phyloP scores from a whole-genome alignment of 2,329 filamentous ascomycete species.

The Clonostachys chloroleuca region DNA sequence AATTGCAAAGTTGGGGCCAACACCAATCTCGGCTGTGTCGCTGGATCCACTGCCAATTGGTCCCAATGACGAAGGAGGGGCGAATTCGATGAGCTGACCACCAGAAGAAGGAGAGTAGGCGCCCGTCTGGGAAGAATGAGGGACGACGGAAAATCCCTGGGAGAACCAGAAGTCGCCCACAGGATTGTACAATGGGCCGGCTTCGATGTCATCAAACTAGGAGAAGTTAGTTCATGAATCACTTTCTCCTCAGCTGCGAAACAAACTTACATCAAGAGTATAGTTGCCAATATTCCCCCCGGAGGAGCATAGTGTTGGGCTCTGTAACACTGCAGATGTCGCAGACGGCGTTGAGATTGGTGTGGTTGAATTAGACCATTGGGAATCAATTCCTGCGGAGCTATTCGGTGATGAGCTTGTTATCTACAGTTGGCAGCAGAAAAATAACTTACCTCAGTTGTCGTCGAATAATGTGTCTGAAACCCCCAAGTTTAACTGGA shows the following conservation, averaged over 20 bases:
- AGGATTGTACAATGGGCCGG: conserved; percentile 32
- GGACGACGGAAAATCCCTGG: conserved; percentile 30
- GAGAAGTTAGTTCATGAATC: conserved; percentile 6
- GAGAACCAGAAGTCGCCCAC: conserved; percentile 34
- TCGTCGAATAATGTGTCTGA: conserved; percentile 11
- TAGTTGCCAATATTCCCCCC: conserved; percentile 27
- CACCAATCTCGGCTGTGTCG: conserved; percentile 31
- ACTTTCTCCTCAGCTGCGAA: too few relatives aligned
- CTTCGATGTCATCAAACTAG: conserved; percentile 28
- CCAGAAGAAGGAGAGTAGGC: conserved; percentile 31
- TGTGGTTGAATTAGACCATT: conserved; percentile 23
- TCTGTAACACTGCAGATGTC: background rate
- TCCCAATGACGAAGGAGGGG: conserved; percentile 25
- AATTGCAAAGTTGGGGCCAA: conserved; percentile 27
- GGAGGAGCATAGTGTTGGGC: conserved; percentile 15
- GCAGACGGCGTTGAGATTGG: background rate
- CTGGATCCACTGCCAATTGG: conserved; percentile 14
- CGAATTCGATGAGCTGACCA: conserved; percentile 31
- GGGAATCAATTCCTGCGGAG: conserved; percentile 1
- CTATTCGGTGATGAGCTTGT: background rate
- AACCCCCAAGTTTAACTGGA: background rate
- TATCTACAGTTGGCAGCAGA: background rate
- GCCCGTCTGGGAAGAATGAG: conserved; percentile 22
- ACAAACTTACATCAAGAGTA: conserved; percentile 26
- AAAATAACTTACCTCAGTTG: conserved; percentile 16